These are phyloP conservation scores for Lachnellula subtilissima DNA, from an alignment of 2,329 filamentous ascomycete genomes.

Conservation along the genomic window DNA sequence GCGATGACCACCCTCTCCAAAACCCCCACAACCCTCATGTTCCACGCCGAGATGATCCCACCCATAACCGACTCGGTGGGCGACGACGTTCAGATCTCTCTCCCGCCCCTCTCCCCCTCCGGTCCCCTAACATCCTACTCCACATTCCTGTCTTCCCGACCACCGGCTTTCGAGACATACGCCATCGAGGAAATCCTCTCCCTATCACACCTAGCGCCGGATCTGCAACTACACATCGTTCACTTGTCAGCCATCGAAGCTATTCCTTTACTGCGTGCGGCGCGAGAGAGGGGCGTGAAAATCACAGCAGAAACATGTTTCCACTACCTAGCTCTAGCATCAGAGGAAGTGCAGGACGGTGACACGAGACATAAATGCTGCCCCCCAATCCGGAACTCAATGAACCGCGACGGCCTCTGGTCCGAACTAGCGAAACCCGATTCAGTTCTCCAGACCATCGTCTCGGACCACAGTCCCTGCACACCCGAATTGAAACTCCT, in stretches of 20 bases:
- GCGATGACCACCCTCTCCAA: conserved; percentile 79
- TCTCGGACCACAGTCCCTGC: conserved; percentile 94
- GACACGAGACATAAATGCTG: conserved; percentile 73
- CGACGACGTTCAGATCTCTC: conserved; percentile 66
- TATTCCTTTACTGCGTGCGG: conserved; percentile 60
- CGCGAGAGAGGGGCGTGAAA: conserved; percentile 57
- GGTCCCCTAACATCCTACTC: conserved; percentile 74
- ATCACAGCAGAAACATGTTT: conserved; percentile 75
- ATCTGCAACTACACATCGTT: conserved; percentile 82
- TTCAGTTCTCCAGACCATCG: conserved; percentile 84
- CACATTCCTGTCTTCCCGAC: conserved; percentile 88
- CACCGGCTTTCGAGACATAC: conserved; percentile 84
- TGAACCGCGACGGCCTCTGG: conserved; percentile 67
- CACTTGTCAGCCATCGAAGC: conserved; percentile 66
- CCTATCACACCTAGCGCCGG: conserved; percentile 72
- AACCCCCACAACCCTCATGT: conserved; percentile 89
- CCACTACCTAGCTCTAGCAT: conserved; percentile 66
- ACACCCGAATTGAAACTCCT: conserved; percentile 91
- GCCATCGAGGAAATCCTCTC: conserved; percentile 84
- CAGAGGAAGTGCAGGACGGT: conserved; percentile 61
- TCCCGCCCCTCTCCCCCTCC: conserved; percentile 63
- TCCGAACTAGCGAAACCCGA: conserved; percentile 65
- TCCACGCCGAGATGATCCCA: conserved; percentile 98
- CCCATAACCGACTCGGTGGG: conserved; percentile 75
- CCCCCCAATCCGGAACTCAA: conserved; percentile 61